Conservation (phyloP, 1,284 basidiomycete genomes). For the Somion occarium region DNA sequence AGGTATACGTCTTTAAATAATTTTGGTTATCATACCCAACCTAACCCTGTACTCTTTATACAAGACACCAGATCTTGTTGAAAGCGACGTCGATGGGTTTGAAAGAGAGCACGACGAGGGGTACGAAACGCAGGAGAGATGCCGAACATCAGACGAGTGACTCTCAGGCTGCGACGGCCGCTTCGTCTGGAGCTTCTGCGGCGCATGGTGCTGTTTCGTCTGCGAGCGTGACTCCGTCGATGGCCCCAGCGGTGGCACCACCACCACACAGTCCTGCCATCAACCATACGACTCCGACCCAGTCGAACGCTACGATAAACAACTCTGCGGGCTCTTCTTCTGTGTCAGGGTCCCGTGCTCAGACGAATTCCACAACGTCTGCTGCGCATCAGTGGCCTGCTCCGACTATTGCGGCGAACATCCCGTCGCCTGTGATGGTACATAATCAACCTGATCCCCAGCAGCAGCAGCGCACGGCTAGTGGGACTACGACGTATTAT, state of each 20-base stretch:
- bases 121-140: constrained; percentile 56
- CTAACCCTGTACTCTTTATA: constrained; percentile 4
- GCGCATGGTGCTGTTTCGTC: background rate
- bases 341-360: constrained; percentile 4
- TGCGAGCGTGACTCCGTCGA: background rate
- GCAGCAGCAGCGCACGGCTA: background rate
- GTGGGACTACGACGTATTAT: background rate
- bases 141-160: constrained; percentile 27
- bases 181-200: constrained; percentile 25
- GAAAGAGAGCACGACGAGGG: constrained; percentile 66
- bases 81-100: constrained; percentile 71
- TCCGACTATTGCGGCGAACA: constrained; percentile 26
- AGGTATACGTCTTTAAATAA: constrained; percentile 52
- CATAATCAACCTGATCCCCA: constrained; percentile 8
- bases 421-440: constrained; percentile 23
- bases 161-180: constrained; percentile 28
- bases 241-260: background rate
- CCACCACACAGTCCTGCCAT: constrained; percentile 8
- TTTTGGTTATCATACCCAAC: no score
- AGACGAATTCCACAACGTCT: constrained; percentile 7
- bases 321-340: constrained; percentile 21
- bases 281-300: constrained; percentile 18
- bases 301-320: constrained; percentile 19
- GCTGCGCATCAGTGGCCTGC: constrained; percentile 35
- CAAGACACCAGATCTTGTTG: constrained; percentile 75